These are phyloP conservation scores for Penicillium sp. DNA, from an alignment of 2,329 filamentous ascomycete genomes.

Conservation along the genomic window DNA sequence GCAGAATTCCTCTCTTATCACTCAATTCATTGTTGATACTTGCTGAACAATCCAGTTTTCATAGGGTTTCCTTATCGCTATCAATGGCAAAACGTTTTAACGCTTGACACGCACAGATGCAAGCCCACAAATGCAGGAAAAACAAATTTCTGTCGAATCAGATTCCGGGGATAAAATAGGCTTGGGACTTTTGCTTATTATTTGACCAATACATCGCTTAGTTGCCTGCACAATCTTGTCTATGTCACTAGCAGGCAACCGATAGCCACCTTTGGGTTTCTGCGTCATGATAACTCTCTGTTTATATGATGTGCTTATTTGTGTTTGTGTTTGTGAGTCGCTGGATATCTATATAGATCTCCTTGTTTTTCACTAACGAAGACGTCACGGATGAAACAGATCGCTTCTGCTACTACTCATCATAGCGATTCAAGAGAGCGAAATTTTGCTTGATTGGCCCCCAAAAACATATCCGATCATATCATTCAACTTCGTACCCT, in stretches of 20 bases:
- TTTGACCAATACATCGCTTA: neutral
- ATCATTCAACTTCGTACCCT: neutral
- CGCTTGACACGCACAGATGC: neutral
- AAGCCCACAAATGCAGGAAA: neutral
- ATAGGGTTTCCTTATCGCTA: constrained; percentile 12
- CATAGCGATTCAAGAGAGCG: neutral
- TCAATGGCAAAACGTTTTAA: neutral
- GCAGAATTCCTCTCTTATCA: constrained; percentile 4
- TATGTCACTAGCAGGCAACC: neutral
- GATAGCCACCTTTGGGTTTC: neutral
- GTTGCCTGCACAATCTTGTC: neutral
- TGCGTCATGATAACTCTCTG: neutral
- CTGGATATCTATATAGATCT: neutral
- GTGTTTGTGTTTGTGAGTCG: neutral
- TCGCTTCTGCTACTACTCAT: no score
- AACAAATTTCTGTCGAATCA: neutral
- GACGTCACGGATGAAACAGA: no score
- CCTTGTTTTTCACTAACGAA: neutral
- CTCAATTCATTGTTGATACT: neutral
- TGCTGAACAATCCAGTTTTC: neutral
- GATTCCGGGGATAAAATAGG: neutral
- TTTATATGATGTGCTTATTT: neutral
- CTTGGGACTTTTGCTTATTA: neutral
- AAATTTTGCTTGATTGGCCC: neutral
- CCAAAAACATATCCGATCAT: neutral